phyloP scores from a whole-genome alignment of 2,329 filamentous ascomycete species.

The Ilyonectria robusta region DNA sequence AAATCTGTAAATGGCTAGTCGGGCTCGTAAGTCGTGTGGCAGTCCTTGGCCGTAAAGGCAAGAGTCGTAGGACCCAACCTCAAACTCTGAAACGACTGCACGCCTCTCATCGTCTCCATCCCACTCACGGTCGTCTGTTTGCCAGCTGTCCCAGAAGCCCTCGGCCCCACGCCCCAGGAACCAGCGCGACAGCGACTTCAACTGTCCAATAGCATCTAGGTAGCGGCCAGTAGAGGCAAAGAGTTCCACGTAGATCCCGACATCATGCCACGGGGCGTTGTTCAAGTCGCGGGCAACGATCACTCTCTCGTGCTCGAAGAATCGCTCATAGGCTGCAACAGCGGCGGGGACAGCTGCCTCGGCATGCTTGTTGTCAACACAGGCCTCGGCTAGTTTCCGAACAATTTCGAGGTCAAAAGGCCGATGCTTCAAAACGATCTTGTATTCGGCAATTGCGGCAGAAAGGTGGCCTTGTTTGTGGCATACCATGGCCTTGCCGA shows the following conservation, averaged over 20 bases:
- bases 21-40: constrained; percentile 86
- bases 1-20: constrained; percentile 87
- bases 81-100: constrained; percentile 72
- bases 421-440: constrained; percentile 65
- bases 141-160: constrained; percentile 80
- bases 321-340: constrained; percentile 63
- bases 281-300: constrained; percentile 51
- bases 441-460: constrained; percentile 70
- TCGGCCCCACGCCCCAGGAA: constrained; percentile 83
- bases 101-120: constrained; percentile 82
- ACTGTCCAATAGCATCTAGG: constrained; percentile 74
- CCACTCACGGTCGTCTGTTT: constrained; percentile 89
- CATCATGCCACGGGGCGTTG: constrained; percentile 80
- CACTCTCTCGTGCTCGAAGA: constrained; percentile 60
- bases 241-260: constrained; percentile 88
- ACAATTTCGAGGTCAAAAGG: constrained; percentile 69
- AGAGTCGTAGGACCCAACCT: constrained; percentile 64
- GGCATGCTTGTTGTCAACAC: constrained; percentile 66
- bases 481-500: constrained; percentile 71
- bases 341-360: constrained; percentile 56
- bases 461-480: constrained; percentile 68
- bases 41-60: constrained; percentile 80
- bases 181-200: constrained; percentile 85
- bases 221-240: constrained; percentile 76
- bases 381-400: constrained; percentile 70